Evolutionary conservation across 2,329 filamentous ascomycete species (phyloP).

Genomic region (Trematosphaeria pertusa): DNA sequence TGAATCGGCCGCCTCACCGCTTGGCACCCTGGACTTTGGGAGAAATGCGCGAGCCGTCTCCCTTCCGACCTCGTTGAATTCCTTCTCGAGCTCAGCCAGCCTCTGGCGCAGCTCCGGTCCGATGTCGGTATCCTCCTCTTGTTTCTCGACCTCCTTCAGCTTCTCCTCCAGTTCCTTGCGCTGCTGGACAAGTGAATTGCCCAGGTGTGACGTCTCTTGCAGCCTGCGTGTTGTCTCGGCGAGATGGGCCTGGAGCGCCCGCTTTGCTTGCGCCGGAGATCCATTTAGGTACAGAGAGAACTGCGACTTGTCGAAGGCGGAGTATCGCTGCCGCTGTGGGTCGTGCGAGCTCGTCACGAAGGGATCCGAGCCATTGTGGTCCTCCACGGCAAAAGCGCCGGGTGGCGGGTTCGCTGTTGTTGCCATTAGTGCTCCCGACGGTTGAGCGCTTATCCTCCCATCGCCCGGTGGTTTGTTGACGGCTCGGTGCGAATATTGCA

Average conservation of each 20-base stretch:
- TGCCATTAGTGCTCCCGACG: conserved; percentile 45
- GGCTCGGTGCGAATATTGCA: conserved; percentile 4
- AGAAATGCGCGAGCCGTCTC: conserved; percentile 90
- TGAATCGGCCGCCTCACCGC: conserved; percentile 50
- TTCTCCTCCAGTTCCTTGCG: conserved; percentile 82
- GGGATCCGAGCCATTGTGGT: conserved; percentile 51
- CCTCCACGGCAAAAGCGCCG: conserved; percentile 50
- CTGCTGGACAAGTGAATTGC: conserved; percentile 86
- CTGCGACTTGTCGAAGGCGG: conserved; percentile 79
- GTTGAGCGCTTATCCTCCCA: conserved; percentile 33
- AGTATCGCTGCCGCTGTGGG: conserved; percentile 71
- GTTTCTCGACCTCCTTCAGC: conserved; percentile 82
- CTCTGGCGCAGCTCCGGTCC: conserved; percentile 82
- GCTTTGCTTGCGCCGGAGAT: conserved; percentile 86
- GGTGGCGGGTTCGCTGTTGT: conserved; percentile 50
- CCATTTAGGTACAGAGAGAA: conserved; percentile 78
- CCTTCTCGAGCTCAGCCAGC: conserved; percentile 85
- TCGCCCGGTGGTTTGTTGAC: conserved; percentile 23
- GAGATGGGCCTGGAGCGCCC: conserved; percentile 88
- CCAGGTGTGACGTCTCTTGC: conserved; percentile 88
- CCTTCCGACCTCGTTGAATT: conserved; percentile 91
- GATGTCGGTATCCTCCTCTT: conserved; percentile 74
- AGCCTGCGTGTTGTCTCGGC: conserved; percentile 91
- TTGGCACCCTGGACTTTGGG: conserved; percentile 78
- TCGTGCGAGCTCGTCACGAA: conserved; percentile 50